Evolutionary conservation across 192 early-diverging fungal species (phyloP).

Genomic region (Diversispora epigaea): DNA sequence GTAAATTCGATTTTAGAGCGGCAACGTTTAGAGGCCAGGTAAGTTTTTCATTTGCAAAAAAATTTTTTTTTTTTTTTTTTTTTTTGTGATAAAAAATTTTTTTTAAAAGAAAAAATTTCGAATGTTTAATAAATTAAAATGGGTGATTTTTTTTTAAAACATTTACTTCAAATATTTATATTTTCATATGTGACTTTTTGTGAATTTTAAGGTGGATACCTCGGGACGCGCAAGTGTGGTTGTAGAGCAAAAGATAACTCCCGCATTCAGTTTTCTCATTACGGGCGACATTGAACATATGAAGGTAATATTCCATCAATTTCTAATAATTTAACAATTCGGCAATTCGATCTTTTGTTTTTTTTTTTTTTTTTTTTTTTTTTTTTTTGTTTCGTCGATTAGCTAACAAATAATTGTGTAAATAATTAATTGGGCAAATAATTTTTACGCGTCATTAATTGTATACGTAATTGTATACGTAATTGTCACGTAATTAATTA

Average conservation of each 20-base stretch:
- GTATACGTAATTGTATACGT: too few species aligned
- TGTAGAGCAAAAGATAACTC: slow-evolving; percentile 94
- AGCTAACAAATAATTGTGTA: background rate
- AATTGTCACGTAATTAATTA: too few species aligned
- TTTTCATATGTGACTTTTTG: background rate
- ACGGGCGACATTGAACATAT: slow-evolving; percentile 96
- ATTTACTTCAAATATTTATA: background rate
- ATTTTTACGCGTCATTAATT: too few species aligned
- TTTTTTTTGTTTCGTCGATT: background rate
- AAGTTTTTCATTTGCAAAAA: background rate
- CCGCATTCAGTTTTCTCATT: slow-evolving; percentile 86
- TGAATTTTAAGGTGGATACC: slow-evolving; percentile 62
- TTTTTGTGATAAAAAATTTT: too few species aligned
- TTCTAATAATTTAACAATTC: too few species aligned
- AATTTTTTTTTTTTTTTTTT: too few species aligned
- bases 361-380: background rate
- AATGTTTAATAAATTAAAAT: too few species aligned
- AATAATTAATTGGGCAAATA: too few species aligned
- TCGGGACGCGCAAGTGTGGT: slow-evolving; percentile 84
- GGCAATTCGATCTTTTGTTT: too few species aligned
- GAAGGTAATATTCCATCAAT: slow-evolving; percentile 54
- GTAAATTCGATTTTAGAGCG: slow-evolving; percentile 94
- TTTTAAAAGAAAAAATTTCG: too few species aligned
- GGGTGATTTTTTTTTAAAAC: background rate
- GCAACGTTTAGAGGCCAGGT: slow-evolving; percentile 86